These are phyloP conservation scores for Phytophthora meadii DNA, from an alignment of 352 stramenopile genomes.

Conservation along the genomic window DNA sequence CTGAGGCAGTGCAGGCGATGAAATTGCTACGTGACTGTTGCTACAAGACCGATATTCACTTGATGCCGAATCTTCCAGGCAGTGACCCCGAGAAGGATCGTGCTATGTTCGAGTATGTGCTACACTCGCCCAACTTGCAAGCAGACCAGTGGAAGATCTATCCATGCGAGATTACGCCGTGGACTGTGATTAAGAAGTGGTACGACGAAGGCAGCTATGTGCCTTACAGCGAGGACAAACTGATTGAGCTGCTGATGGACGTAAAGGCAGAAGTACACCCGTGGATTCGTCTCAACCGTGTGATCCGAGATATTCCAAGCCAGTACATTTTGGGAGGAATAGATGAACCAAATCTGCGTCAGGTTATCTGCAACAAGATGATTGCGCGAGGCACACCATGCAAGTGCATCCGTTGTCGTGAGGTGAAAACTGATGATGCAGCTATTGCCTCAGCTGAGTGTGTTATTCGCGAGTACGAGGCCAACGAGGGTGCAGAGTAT, in stretches of 20 bases:
- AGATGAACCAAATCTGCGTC: constrained; percentile 92
- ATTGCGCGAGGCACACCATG: constrained; percentile 71
- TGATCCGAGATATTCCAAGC: constrained; percentile 94
- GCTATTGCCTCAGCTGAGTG: constrained; percentile 78
- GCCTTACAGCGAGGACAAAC: constrained; percentile 88
- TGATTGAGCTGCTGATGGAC: constrained; percentile 91
- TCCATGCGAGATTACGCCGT: constrained; percentile 92
- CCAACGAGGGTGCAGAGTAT: constrained; percentile 89
- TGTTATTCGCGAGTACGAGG: constrained; percentile 83
- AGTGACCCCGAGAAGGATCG: constrained; percentile 84
- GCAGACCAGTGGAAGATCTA: constrained; percentile 97
- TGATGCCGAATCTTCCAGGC: constrained; percentile 94
- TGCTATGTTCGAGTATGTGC: constrained; percentile 92
- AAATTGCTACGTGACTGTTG: constrained; percentile 92
- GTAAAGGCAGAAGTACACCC: constrained; percentile 92
- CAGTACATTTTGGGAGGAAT: constrained; percentile 94
- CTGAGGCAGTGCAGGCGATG: constrained; percentile 78
- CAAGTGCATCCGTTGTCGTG: constrained; percentile 92
- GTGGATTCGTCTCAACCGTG: constrained; percentile 95
- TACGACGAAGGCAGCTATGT: constrained; percentile 90
- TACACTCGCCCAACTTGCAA: constrained; percentile 90
- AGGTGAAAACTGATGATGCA: constrained; percentile 89
- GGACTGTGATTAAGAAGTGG: constrained; percentile 92
- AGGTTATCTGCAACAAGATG: constrained; percentile 91
- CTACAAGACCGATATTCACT: constrained; percentile 94